Evolutionary conservation across 768 basidiomycete species (phyloP).

Genomic region (Clitopilus passeckerianus): DNA sequence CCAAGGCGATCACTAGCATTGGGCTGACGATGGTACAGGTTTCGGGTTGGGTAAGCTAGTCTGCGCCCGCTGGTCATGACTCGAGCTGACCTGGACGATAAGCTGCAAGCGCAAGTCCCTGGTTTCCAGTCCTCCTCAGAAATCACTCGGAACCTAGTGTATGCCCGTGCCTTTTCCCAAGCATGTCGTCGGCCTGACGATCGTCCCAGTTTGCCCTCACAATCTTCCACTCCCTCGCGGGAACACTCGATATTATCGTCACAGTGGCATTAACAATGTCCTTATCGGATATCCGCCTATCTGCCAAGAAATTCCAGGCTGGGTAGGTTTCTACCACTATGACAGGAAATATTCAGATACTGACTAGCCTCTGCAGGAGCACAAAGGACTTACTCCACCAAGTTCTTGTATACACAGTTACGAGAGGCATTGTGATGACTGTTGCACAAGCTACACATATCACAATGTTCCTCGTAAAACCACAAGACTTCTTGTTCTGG

Average conservation of each 20-base stretch:
- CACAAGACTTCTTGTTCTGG: constrained; percentile 4
- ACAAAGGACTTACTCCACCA: not conserved
- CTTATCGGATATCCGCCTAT: not conserved
- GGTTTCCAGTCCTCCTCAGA: not conserved
- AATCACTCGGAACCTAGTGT: not conserved
- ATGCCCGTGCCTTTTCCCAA: not conserved
- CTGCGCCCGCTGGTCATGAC: too few relatives aligned
- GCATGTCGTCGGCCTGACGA: not conserved
- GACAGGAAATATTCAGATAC: not conserved
- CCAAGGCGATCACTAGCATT: not conserved
- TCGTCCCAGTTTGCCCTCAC: not conserved
- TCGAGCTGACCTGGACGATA: not conserved
- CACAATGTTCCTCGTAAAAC: constrained; percentile 1
- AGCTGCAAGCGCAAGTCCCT: not conserved
- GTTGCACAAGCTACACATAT: constrained; percentile 1
- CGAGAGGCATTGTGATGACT: constrained; percentile 1
- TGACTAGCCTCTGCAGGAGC: not conserved
- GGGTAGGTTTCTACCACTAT: not conserved
- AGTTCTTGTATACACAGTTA: not conserved
- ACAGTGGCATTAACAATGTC: not conserved
- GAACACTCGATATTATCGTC: not conserved
- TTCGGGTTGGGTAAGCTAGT: not conserved
- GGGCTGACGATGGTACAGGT: not conserved
- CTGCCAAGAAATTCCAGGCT: not conserved
- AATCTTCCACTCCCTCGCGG: not conserved